A percentile compares a stretch with the other conserved stretches of the same genome.
Evolutionary conservation across 768 basidiomycete species (phyloP).

Genomic region (Lyophyllum shimeji): DNA sequence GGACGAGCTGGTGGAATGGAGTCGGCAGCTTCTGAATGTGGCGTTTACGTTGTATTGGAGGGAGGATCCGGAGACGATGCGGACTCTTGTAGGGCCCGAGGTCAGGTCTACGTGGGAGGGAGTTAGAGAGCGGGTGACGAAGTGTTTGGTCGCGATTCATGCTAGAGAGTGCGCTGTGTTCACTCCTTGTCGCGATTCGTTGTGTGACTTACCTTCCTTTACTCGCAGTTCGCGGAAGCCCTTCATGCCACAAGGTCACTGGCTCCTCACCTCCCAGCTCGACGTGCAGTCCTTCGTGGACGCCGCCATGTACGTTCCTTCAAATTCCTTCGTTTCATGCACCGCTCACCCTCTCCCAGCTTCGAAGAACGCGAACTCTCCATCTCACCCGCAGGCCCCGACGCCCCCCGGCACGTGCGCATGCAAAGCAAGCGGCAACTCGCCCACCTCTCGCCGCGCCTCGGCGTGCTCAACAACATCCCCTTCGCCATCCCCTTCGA

Average conservation of each 20-base stretch:
- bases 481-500: slow-evolving; percentile 95
- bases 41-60: slow-evolving; percentile 70
- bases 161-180: slow-evolving; percentile 74
- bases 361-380: slow-evolving; percentile 64
- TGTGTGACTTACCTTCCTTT: not conserved
- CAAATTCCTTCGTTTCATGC: not conserved
- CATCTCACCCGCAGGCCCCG: slow-evolving; percentile 5
- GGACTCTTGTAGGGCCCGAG: slow-evolving; percentile 25
- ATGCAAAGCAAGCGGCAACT: slow-evolving; percentile 61
- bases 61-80: slow-evolving; percentile 35
- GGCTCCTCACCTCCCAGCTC: slow-evolving; percentile 62
- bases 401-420: slow-evolving; percentile 21
- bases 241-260: slow-evolving; percentile 83
- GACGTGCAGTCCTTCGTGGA: slow-evolving; percentile 71
- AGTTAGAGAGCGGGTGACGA: slow-evolving; percentile 75
- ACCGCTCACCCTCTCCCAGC: slow-evolving; percentile 30
- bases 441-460: slow-evolving; percentile 75
- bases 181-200: not conserved
- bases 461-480: slow-evolving; percentile 92
- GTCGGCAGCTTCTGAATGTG: slow-evolving; percentile 78
- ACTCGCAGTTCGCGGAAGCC: slow-evolving; percentile 71
- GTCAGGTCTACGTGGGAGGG: slow-evolving; percentile 59
- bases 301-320: slow-evolving; percentile 68
- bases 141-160: slow-evolving; percentile 78
- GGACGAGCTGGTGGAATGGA: slow-evolving; percentile 78